Conservation (phyloP, 495 filamentous ascomycete genomes). For the Chaetomium fimeti region DNA sequence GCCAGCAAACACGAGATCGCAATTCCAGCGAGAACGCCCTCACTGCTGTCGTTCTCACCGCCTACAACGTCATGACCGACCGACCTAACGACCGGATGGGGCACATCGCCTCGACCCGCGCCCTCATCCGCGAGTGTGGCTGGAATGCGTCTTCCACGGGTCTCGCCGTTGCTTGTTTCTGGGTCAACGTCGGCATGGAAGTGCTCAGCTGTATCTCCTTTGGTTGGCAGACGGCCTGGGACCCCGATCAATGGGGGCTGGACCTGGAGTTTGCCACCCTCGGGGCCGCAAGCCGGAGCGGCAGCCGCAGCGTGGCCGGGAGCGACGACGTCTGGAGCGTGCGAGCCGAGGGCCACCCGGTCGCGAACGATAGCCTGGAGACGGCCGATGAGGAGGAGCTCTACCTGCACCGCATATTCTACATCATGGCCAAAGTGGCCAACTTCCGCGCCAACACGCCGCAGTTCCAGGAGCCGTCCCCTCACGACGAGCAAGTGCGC, state of each 20-base stretch:
- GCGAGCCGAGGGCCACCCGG: slow-evolving; percentile 54
- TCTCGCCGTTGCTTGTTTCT: slow-evolving; percentile 88
- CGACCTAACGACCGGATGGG: slow-evolving; percentile 72
- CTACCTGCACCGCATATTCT: slow-evolving; percentile 91
- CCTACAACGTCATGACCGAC: slow-evolving; percentile 89
- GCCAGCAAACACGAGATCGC: slow-evolving; percentile 75
- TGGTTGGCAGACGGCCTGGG: slow-evolving; percentile 86
- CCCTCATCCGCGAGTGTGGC: slow-evolving; percentile 84
- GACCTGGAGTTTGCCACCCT: slow-evolving; percentile 68
- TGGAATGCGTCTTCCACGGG: slow-evolving; percentile 82
- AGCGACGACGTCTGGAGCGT: slow-evolving; percentile 55
- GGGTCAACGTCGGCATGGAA: slow-evolving; percentile 90
- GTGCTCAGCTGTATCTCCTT: slow-evolving; percentile 81
- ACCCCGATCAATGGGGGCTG: slow-evolving; percentile 88
- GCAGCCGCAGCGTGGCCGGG: slow-evolving; percentile 20
- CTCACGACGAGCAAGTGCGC: slow-evolving; percentile 60
- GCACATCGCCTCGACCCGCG: slow-evolving; percentile 82
- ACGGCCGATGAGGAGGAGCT: slow-evolving; percentile 65
- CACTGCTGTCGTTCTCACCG: slow-evolving; percentile 82
- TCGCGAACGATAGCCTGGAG: slow-evolving; percentile 57
- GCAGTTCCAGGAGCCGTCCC: slow-evolving; percentile 57
- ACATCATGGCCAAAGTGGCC: slow-evolving; percentile 82
- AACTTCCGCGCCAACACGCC: slow-evolving; percentile 74
- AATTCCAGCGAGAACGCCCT: slow-evolving; percentile 86
- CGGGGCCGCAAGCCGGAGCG: slow-evolving; percentile 19